These are phyloP conservation scores for Eleusine coracana DNA, from an alignment of 176 grass and related monocot genomes.

Conservation along the genomic window DNA sequence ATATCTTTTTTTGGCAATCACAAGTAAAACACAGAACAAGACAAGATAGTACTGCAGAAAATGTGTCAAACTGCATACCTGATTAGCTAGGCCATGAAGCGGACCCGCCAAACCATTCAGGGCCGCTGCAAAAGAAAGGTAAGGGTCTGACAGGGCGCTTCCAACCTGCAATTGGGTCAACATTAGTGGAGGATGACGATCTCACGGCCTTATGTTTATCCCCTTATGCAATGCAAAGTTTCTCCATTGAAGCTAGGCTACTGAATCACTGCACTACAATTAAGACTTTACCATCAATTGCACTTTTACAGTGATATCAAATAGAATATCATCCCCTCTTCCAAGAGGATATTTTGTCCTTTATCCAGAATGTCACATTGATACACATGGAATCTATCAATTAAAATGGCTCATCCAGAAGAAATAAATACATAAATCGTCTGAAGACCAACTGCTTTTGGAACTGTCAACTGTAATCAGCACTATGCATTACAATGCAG, in stretches of 20 bases:
- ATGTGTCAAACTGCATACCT: conserved; percentile 55
- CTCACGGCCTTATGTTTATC: not conserved
- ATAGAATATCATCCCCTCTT: not conserved
- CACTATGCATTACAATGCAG: not conserved
- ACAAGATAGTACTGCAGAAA: not conserved
- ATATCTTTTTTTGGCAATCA: conserved; percentile 13
- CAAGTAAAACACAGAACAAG: conserved; percentile 9
- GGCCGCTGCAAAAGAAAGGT: conserved; percentile 93
- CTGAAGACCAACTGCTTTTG: not conserved
- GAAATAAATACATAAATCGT: not conserved
- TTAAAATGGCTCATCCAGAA: not conserved
- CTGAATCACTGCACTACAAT: not conserved
- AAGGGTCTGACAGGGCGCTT: conserved; percentile 93
- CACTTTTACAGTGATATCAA: not conserved
- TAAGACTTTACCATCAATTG: not conserved
- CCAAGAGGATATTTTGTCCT: conserved; percentile 17
- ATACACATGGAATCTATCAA: not conserved
- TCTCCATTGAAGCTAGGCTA: not conserved
- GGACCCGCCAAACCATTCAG: conserved; percentile 95
- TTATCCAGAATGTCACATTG: conserved; percentile 1
- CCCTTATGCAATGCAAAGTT: not conserved
- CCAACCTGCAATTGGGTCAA: conserved; percentile 66
- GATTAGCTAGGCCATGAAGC: conserved; percentile 93
- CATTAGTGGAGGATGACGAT: not conserved
- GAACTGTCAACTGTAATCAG: not conserved